These are phyloP conservation scores for Turnera subulata DNA, from an alignment of 345 rosid species.

Conservation along the genomic window DNA sequence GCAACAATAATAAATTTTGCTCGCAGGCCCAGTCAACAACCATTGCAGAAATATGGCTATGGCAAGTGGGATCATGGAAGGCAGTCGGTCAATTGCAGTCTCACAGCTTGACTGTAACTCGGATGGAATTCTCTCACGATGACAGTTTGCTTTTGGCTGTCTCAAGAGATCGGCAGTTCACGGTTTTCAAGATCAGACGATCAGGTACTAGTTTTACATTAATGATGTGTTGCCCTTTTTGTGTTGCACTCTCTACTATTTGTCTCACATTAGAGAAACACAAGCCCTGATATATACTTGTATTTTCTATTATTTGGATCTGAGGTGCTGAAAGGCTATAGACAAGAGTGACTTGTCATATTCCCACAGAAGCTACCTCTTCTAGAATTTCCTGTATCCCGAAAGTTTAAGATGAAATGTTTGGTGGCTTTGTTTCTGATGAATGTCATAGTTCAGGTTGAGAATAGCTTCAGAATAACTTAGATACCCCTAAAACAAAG, in stretches of 20 bases:
- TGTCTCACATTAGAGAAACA: too few species aligned
- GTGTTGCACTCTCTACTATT: not conserved
- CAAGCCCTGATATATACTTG: too few species aligned
- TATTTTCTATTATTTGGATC: too few species aligned
- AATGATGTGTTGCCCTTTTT: not conserved
- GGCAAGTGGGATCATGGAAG: constrained; percentile 98
- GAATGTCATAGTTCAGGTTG: too few species aligned
- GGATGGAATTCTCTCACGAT: constrained; percentile 76
- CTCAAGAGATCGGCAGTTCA: constrained; percentile 93
- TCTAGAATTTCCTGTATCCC: too few species aligned
- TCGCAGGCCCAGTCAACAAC: constrained; percentile 76
- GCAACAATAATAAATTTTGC: not conserved
- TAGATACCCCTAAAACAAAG: too few species aligned
- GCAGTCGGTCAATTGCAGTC: constrained; percentile 78
- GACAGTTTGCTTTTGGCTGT: constrained; percentile 75
- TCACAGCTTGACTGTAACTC: constrained; percentile 92
- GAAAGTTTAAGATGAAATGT: too few species aligned
- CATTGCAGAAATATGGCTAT: constrained; percentile 88
- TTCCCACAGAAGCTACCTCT: too few species aligned
- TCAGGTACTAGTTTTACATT: constrained; percentile 34
- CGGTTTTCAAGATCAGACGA: constrained; percentile 62
- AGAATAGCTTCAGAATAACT: too few species aligned
- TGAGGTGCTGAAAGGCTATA: too few species aligned
- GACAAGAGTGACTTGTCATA: too few species aligned
- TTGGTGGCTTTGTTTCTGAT: too few species aligned